phyloP scores from a whole-genome alignment of 2,329 filamentous ascomycete species.

The Penicillium sp. region DNA sequence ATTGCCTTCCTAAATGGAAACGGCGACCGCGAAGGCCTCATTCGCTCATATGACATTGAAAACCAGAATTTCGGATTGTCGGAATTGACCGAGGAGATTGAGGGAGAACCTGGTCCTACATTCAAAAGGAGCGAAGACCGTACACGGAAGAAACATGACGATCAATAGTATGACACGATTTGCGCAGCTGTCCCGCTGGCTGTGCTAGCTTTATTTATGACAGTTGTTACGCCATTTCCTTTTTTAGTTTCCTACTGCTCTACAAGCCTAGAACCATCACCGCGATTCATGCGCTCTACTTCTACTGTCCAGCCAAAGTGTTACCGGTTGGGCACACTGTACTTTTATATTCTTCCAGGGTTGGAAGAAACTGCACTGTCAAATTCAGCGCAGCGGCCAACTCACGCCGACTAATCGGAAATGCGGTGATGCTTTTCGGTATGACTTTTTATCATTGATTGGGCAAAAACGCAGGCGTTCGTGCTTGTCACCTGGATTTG shows the following conservation, averaged over 20 bases:
- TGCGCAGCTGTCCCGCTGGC: slow-evolving; percentile 12
- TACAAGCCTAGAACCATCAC: background rate
- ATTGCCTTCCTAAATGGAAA: slow-evolving; percentile 60
- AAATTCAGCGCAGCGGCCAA: slow-evolving; percentile 12
- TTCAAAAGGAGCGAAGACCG: slow-evolving; percentile 35
- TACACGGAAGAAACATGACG: slow-evolving; percentile 39
- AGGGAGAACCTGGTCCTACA: slow-evolving; percentile 54
- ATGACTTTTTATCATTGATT: slow-evolving; percentile 17
- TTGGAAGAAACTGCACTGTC: slow-evolving; percentile 23
- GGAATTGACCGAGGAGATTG: slow-evolving; percentile 78
- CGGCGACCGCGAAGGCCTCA: slow-evolving; percentile 78
- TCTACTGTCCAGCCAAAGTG: background rate
- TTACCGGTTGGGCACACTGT: slow-evolving; percentile 26
- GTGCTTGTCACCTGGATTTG: slow-evolving; percentile 24
- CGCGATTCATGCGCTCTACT: background rate
- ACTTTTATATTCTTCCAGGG: slow-evolving; percentile 28
- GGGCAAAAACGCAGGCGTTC: slow-evolving; percentile 23
- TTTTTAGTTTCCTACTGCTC: slow-evolving; percentile 15
- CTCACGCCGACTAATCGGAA: slow-evolving; percentile 14
- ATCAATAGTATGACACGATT: slow-evolving; percentile 32
- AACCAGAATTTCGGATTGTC: slow-evolving; percentile 75
- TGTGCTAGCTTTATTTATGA: slow-evolving; percentile 27
- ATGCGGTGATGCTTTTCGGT: slow-evolving; percentile 21
- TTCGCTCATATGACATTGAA: slow-evolving; percentile 88
- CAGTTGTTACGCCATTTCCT: slow-evolving; percentile 33